A percentile compares a stretch with the other conserved stretches of the same genome.
phyloP scores from a whole-genome alignment of 805 yeast genomes.

The Kazachstania kunashirensis region DNA sequence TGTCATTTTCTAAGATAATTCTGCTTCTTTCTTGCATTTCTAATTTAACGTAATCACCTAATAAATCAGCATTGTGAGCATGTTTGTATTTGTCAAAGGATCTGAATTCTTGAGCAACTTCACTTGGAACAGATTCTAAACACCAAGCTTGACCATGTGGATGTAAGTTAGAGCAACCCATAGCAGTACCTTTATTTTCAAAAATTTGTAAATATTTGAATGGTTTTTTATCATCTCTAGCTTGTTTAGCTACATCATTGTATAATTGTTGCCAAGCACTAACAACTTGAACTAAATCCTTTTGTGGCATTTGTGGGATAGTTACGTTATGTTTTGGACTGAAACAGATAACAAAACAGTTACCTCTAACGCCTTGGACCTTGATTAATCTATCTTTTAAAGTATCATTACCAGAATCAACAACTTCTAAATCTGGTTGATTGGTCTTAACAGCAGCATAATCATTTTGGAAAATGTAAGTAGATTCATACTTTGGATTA shows the following conservation, averaged over 20 bases:
- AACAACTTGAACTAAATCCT: constrained; percentile 41
- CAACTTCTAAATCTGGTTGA: constrained; percentile 37
- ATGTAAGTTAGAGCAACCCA: constrained; percentile 79
- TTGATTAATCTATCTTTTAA: constrained; percentile 39
- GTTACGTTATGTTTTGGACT: constrained; percentile 60
- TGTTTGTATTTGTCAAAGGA: constrained; percentile 41
- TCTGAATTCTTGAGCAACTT: constrained; percentile 48
- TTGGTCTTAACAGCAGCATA: constrained; percentile 57
- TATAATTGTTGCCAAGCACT: constrained; percentile 52
- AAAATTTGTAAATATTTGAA: constrained; percentile 58
- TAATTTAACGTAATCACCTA: constrained; percentile 52
- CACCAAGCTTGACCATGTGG: constrained; percentile 84
- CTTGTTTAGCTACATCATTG: constrained; percentile 33
- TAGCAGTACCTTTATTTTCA: constrained; percentile 69
- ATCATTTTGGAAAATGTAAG: constrained; percentile 58
- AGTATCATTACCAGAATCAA: constrained; percentile 11
- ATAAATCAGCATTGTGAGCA: constrained; percentile 38
- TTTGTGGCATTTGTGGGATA: constrained; percentile 46
- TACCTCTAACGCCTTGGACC: constrained; percentile 53
- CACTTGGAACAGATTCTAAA: constrained; percentile 53
- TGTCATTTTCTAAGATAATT: constrained; percentile 48
- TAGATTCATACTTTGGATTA: constrained; percentile 48
- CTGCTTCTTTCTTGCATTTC: constrained; percentile 45
- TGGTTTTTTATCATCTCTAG: constrained; percentile 32
- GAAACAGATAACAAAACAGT: constrained; percentile 64